Base-by-base conservation (phyloP, 257 asterid species). In the Salvia rosmarinus region DNA sequence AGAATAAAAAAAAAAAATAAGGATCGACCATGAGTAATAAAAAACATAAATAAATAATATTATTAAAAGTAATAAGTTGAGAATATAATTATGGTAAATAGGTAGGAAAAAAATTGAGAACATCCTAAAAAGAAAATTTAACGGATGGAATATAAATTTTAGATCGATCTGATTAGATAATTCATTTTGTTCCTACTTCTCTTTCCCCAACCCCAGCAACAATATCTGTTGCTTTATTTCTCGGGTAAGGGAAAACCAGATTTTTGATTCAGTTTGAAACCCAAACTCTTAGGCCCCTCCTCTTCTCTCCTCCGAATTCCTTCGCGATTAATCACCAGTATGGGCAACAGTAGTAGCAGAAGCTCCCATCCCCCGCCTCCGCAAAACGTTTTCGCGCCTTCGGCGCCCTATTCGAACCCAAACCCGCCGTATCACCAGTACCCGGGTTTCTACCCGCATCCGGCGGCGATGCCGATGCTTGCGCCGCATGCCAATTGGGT, bases 331-430 rank as follows among this genome's bases (percentile, higher is more conserved):
- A 49, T 47, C 35, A 4, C 21, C 2, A 73, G 28, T 32, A 89
- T 89, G 96, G 96, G 96, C 16, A 89, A 89, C 69, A 68, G 64
- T 51, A 85, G 83, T 35, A 86, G 89, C 71, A 82, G 75, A 11
- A 20, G 61, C 37, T 37, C 80, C 75, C 89, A 75, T 50, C 90
- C 90, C 0, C 85, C 90, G 2, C 84, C 89, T 1, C 96, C 79
- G 66, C 85, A 40, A 10, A 62, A 82, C 58, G 87, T 79, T 8
- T 83, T 82, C 70, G 89, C 87, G 9, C 88, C 96, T 21, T 87
- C 87, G 12, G 81, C 92, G 14, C 90, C 91, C 30, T 82, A 85
- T 72, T 82, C 90, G 1, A 71, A 75, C 68, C 81, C 84, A 25
- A 25, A 25, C 35, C 59, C 78, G 77, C 85, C 60, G 78, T 75